Evolutionary conservation across 83 land plant species (phyloP).

Genomic region (Thuja plicata): DNA sequence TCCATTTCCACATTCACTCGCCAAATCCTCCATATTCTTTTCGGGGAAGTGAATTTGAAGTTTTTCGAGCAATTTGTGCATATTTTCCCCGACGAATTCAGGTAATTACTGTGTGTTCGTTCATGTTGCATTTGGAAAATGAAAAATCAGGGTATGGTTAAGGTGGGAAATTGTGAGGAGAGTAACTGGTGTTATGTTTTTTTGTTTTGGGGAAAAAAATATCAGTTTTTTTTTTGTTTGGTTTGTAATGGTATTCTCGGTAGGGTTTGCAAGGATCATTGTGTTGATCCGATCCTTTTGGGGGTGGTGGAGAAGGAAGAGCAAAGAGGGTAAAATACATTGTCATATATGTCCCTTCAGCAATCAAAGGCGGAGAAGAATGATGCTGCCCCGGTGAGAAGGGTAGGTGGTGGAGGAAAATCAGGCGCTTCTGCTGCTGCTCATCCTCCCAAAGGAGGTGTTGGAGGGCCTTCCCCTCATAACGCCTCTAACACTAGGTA

Average conservation of each 20-base stretch:
- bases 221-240: background rate
- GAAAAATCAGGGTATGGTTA: background rate
- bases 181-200: background rate
- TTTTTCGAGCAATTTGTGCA: background rate
- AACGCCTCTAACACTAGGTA: constrained; percentile 4
- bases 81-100: background rate
- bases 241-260: background rate
- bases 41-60: background rate
- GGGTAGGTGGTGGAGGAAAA: constrained; percentile 6
- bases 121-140: background rate
- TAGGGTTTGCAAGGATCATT: constrained; percentile 11
- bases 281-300: constrained; percentile 6
- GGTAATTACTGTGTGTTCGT: background rate
- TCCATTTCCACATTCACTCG: background rate
- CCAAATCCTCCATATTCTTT: background rate
- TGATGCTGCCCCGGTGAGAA: constrained; percentile 2
- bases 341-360: constrained; percentile 12
- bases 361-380: constrained; percentile 11
- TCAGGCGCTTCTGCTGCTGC: background rate
- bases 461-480: constrained; percentile 12
- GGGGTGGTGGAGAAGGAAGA: background rate
- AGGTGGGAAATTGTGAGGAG: background rate
- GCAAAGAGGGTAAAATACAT: constrained; percentile 3
- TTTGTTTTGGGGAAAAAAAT: background rate
- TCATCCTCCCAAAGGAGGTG: constrained; percentile 7